phyloP scores from a whole-genome alignment of 768 basidiomycete species.

The Mycena vitilis region DNA sequence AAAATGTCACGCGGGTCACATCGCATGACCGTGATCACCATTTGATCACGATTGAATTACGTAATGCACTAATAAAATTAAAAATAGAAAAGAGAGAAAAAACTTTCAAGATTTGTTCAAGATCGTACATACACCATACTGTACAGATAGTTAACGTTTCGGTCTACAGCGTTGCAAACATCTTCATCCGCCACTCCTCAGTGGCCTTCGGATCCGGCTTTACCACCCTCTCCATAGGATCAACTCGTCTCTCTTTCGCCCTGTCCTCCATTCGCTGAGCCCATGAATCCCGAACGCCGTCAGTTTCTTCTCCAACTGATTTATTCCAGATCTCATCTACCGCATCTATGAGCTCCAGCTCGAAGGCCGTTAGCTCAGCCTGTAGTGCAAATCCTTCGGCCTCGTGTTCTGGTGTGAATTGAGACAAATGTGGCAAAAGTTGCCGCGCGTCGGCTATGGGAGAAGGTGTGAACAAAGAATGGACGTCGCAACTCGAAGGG shows the following conservation, averaged over 20 bases:
- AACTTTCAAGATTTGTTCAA: too few relatives aligned
- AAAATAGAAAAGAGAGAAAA: too few relatives aligned
- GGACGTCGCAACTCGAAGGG: neutral
- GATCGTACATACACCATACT: too few relatives aligned
- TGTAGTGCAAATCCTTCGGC: constrained; percentile 77
- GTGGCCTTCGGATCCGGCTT: constrained; percentile 58
- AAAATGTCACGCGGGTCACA: too few relatives aligned
- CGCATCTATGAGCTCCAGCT: constrained; percentile 63
- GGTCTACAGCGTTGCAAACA: constrained; percentile 47
- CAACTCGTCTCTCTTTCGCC: constrained; percentile 58
- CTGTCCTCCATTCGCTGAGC: constrained; percentile 64
- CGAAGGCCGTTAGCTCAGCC: constrained; percentile 65
- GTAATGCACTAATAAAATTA: too few relatives aligned
- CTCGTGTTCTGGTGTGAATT: constrained; percentile 75
- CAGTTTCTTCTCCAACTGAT: constrained; percentile 47
- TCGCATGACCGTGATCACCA: too few relatives aligned
- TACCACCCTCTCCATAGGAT: constrained; percentile 64
- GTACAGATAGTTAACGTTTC: constrained; percentile 13
- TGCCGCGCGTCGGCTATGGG: constrained; percentile 71
- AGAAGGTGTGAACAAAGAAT: constrained; percentile 1
- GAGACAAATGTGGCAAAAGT: constrained; percentile 81
- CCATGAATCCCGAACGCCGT: constrained; percentile 56
- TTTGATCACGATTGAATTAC: too few relatives aligned
- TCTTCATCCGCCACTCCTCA: constrained; percentile 57
- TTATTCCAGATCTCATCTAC: constrained; percentile 78